Conservation (phyloP, 257 asterid genomes). For the Lantana camara region DNA sequence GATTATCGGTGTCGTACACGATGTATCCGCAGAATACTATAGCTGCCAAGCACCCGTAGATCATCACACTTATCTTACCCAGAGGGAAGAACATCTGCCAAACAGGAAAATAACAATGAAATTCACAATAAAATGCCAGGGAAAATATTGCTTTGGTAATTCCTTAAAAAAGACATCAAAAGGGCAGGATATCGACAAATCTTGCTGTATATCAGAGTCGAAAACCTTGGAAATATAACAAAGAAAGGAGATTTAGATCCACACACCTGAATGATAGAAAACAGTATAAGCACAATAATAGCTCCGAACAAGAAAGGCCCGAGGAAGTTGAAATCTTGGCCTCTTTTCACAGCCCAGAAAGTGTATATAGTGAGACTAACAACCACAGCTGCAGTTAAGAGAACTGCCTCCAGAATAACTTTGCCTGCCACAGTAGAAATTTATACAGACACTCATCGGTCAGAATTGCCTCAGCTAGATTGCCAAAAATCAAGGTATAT, state of each 20-base stretch:
- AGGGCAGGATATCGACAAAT: not conserved
- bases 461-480: not conserved
- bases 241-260: not conserved
- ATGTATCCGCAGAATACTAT: slow-evolving; percentile 60
- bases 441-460: not conserved
- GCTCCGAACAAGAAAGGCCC: slow-evolving; percentile 63
- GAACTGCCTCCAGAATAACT: slow-evolving; percentile 54
- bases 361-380: slow-evolving; percentile 63
- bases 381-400: slow-evolving; percentile 52
- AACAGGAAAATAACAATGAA: not conserved
- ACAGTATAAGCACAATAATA: slow-evolving; percentile 43
- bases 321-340: slow-evolving; percentile 58
- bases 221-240: not conserved
- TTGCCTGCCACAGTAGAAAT: slow-evolving; percentile 39
- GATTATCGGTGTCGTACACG: slow-evolving; percentile 58
- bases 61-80: slow-evolving; percentile 45
- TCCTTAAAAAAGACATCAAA: too few relatives aligned
- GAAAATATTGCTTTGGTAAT: too few relatives aligned
- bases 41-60: slow-evolving; percentile 53
- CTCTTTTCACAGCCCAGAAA: slow-evolving; percentile 63
- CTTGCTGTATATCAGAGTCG: not conserved
- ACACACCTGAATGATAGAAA: slow-evolving; percentile 54
- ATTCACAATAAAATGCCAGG: slow-evolving; percentile 14
- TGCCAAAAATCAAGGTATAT: too few relatives aligned
- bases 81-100: slow-evolving; percentile 60